phyloP scores from a whole-genome alignment of 768 basidiomycete genomes.

The Rubroboletus pulcherrimus region DNA sequence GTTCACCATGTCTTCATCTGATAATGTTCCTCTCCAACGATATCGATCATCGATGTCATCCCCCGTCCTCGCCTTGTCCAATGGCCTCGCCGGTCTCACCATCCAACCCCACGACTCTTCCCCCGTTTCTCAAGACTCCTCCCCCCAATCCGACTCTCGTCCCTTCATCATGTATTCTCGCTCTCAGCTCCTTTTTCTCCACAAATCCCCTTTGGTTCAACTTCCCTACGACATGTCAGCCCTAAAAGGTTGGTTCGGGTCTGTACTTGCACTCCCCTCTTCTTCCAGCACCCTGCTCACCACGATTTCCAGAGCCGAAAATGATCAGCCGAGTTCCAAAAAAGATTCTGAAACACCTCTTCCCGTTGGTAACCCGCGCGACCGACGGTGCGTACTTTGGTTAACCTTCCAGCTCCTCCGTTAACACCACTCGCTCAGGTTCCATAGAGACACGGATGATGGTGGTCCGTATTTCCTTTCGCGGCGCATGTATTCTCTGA shows the following conservation, averaged over 20 bases:
- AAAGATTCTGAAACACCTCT: slow-evolving; percentile 63
- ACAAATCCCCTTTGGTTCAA: slow-evolving; percentile 72
- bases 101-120: slow-evolving; percentile 19
- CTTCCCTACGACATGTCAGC: slow-evolving; percentile 74
- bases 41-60: neutral
- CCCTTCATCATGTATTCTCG: slow-evolving; percentile 68
- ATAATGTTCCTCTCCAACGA: slow-evolving; percentile 17
- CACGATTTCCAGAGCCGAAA: slow-evolving; percentile 44
- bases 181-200: slow-evolving; percentile 60
- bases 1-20: slow-evolving; percentile 34
- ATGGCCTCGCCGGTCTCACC: slow-evolving; percentile 32
- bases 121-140: slow-evolving; percentile 8
- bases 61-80: slow-evolving; percentile 28
- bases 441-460: slow-evolving; percentile 75
- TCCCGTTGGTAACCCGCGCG: slow-evolving; percentile 51
- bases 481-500: slow-evolving; percentile 3
- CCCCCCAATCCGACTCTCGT: slow-evolving; percentile 20
- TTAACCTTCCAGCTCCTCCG: neutral
- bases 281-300: slow-evolving; percentile 19
- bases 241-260: slow-evolving; percentile 90
- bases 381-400: slow-evolving; percentile 53
- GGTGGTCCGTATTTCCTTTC: slow-evolving; percentile 43
- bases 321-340: slow-evolving; percentile 35
- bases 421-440: slow-evolving; percentile 40
- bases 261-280: slow-evolving; percentile 27